Evolutionary conservation across 1,139 yeast genomes (phyloP), one percentile per base, ranked within the genome.

Genomic region (Pichia sp.): DNA sequence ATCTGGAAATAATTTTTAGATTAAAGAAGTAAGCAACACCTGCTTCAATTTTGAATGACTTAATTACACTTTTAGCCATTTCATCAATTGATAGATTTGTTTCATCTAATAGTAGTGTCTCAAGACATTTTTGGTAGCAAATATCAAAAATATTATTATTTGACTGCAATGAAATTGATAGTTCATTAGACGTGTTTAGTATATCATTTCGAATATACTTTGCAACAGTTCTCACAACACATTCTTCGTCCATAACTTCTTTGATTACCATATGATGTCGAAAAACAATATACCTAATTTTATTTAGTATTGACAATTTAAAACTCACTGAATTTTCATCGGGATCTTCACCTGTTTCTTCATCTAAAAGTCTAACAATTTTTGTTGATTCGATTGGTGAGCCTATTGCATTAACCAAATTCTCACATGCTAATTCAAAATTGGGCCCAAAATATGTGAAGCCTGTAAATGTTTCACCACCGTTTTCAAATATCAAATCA

Each of bases 271-370:
- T 41, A 20, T 48, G 50, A 42, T 50, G 53, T 18, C 30, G 12
- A 26, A 40, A 50, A 1, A 50, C 3, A 32, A 48, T 25, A 16
- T 29, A 44, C 16, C 53, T 24, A 15, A 50, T 44, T 32, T 43
- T 48, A 24, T 50, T 50, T n/a, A 50, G 36, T 23, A 50, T 26
- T 1, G 53, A 48, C 7, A 50, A n/a, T 42, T 50, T 48, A 36
- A 43, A 46, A 26, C 52, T 48, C 1, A 50, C 25, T 6, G 45
- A 43, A 1, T 35, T 27, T 22, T 39, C 46, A 25, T 37, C 39
- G 6, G 37, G 7, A 7, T 36, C 20, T 3, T 45, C 43, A 12
- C 35, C 30, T 1, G 42, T 15, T 29, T 38, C 40, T 2, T 43
- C 40, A 37, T 50, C 53, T 13, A 50, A 25, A 16, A 43, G 7